Base-by-base conservation (phyloP, 2,329 filamentous ascomycete species). In the Acrocalymma vagum region DNA sequence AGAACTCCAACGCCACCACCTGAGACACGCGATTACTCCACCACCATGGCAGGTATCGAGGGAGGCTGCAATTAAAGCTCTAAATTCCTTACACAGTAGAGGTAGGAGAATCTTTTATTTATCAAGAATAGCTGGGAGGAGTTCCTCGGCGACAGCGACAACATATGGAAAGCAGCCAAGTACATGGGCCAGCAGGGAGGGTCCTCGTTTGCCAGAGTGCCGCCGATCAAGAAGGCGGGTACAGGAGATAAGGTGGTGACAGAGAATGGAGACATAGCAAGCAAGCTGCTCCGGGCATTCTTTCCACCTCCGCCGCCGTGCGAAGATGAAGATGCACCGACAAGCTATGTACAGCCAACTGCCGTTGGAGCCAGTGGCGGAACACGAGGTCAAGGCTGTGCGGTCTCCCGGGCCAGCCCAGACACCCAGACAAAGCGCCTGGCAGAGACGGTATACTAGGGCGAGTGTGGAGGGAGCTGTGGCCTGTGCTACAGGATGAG, bases 381-480 rank as follows among this genome's bases (percentile, higher is more conserved):
- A 49, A 27, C 11, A 53, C 29, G 38, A 53, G 27, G 48, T 53
- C 11, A 46, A 46, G 32, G 32, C 27, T 37, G 38, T 39, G 23
- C 23, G 23, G n/a, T n/a, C n/a, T n/a, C n/a, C n/a, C n/a, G n/a
- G n/a, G n/a, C n/a, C n/a, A n/a, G n/a, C n/a, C n/a, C n/a, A n/a
- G n/a, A n/a, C n/a, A n/a, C n/a, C n/a, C n/a, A n/a, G n/a, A n/a
- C n/a, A n/a, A n/a, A n/a, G n/a, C n/a, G n/a, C n/a, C n/a, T n/a
- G n/a, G n/a, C n/a, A n/a, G n/a, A n/a, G n/a, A n/a, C 13, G 20
- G 42, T 14, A 21, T 45, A 9, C 45, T 33, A 34, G 48, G 43
- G 18, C 30, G 40, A 14, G 53, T 61, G 35, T 60, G 47, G 53
- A 51, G 42, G 42, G 46, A 58, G 34, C 39, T 57, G 8, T 54